Percentiles rank a stretch among this genome's conserved stretches.
phyloP scores from a whole-genome alignment of 805 yeast genomes.

The Sugiyamaella americana region DNA sequence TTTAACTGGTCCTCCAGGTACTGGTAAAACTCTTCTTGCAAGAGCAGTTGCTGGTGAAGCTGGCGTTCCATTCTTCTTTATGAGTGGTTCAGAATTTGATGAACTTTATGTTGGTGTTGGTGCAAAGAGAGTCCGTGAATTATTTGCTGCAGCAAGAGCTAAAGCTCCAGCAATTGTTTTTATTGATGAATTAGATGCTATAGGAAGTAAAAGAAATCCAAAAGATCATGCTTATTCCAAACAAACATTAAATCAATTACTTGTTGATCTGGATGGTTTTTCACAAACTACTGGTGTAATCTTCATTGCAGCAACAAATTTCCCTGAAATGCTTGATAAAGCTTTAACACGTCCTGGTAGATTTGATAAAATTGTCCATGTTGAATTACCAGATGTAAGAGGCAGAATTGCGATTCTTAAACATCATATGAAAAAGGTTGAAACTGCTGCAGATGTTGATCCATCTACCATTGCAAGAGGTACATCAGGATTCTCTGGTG shows the following conservation, averaged over 20 bases:
- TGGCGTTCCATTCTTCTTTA: slow-evolving; percentile 95
- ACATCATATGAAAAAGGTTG: slow-evolving; percentile 89
- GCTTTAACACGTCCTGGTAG: slow-evolving; percentile 98
- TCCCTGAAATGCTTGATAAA: slow-evolving; percentile 93
- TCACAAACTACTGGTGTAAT: slow-evolving; percentile 90
- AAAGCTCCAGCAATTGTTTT: slow-evolving; percentile 96
- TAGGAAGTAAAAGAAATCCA: slow-evolving; percentile 96
- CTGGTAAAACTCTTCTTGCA: slow-evolving; percentile 94
- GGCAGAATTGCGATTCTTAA: slow-evolving; percentile 90
- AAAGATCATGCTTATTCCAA: slow-evolving; percentile 97
- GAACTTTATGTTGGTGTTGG: slow-evolving; percentile 99
- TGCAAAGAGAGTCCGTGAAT: slow-evolving; percentile 93
- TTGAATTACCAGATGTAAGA: slow-evolving; percentile 94
- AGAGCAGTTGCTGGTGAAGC: slow-evolving; percentile 99
- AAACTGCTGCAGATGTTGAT: slow-evolving; percentile 77
- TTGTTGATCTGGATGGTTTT: slow-evolving; percentile 90
- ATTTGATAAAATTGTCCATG: slow-evolving; percentile 92
- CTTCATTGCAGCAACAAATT: slow-evolving; percentile 96
- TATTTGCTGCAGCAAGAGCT: slow-evolving; percentile 87
- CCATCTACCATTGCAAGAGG: slow-evolving; percentile 90
- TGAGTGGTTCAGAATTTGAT: slow-evolving; percentile 98
- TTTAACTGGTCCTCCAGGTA: slow-evolving; percentile 98
- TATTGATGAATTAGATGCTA: slow-evolving; percentile 96
- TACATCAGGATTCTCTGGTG: slow-evolving; percentile 98
- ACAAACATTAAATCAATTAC: slow-evolving; percentile 91